These are phyloP conservation scores for Lactifluus hygrophoroides DNA, from an alignment of 768 basidiomycete genomes.

Conservation along the genomic window DNA sequence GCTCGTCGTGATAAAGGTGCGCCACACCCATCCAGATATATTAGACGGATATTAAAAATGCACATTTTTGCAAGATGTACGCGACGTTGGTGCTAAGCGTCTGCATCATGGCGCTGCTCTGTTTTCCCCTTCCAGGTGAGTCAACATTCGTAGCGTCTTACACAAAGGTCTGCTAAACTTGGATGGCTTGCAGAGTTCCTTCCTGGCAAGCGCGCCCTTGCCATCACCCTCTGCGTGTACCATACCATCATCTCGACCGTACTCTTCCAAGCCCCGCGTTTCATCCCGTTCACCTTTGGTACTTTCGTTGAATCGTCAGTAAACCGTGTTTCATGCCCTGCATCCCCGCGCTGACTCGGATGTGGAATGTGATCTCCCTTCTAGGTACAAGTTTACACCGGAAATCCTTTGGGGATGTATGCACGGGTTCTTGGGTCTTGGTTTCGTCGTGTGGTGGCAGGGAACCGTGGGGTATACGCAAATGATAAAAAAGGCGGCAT, in stretches of 20 bases:
- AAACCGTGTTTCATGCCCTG: neutral
- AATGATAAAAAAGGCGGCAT: conserved; percentile 4
- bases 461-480: conserved; percentile 43
- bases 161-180: too few species aligned
- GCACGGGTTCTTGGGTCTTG: conserved; percentile 64
- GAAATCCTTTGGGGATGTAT: conserved; percentile 64
- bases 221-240: conserved; percentile 67
- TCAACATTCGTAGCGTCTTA: too few species aligned
- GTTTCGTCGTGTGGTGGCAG: conserved; percentile 81
- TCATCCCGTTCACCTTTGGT: conserved; percentile 70
- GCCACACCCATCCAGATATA: conserved; percentile 7
- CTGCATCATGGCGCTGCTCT: conserved; percentile 55
- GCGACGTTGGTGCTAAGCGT: conserved; percentile 51
- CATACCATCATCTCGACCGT: conserved; percentile 66
- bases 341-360: neutral
- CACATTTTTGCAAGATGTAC: conserved; percentile 47
- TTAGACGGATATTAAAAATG: neutral
- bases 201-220: conserved; percentile 78
- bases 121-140: conserved; percentile 63
- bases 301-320: conserved; percentile 51
- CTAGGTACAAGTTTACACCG: conserved; percentile 56
- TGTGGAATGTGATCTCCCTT: neutral
- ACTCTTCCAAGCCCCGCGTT: conserved; percentile 67
- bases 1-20: conserved; percentile 66
- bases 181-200: conserved; percentile 60